Percentiles rank a stretch among this genome's conserved stretches.
Evolutionary conservation across 2,329 filamentous ascomycete species (phyloP).

Genomic region (Shiraia sp.): DNA sequence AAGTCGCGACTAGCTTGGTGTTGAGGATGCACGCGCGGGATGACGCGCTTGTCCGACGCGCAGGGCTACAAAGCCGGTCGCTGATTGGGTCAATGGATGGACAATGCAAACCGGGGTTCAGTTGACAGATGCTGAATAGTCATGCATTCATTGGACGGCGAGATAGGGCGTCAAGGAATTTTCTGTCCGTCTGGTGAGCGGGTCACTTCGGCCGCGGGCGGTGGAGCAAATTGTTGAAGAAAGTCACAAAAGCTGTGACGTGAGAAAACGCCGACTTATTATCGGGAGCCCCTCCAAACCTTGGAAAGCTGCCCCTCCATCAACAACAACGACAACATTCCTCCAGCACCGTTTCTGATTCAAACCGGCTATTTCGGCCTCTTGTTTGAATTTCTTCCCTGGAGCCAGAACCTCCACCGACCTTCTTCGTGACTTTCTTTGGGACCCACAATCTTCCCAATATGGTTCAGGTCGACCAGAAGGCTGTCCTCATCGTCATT

Average conservation of each 20-base stretch:
- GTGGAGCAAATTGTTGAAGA: slow-evolving; percentile 17
- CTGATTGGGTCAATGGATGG: slow-evolving; percentile 19
- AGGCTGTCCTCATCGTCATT: slow-evolving; percentile 85
- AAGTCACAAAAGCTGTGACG: slow-evolving; percentile 22
- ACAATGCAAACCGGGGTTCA: slow-evolving; percentile 8
- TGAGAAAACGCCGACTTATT: slow-evolving; percentile 11
- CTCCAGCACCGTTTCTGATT: slow-evolving; percentile 3
- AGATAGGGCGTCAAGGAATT: slow-evolving; percentile 5
- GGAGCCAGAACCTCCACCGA: too few relatives aligned
- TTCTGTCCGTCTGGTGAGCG: slow-evolving; percentile 11
- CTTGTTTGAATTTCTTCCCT: too few relatives aligned
- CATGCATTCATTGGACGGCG: slow-evolving; percentile 8
- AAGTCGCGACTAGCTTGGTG: slow-evolving; percentile 19
- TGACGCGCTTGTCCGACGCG: slow-evolving; percentile 23
- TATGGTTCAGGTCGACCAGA: slow-evolving; percentile 71
- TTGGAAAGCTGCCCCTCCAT: slow-evolving; percentile 27
- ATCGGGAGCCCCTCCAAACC: slow-evolving; percentile 21
- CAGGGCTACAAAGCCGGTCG: slow-evolving; percentile 11
- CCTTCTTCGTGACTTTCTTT: slow-evolving; percentile 4
- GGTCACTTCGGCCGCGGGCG: slow-evolving; percentile 29
- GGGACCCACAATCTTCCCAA: slow-evolving; percentile 28
- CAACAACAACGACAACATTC: slow-evolving; percentile 10
- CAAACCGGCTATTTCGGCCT: too few relatives aligned
- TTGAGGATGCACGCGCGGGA: slow-evolving; percentile 21
- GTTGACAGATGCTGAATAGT: slow-evolving; percentile 4